phyloP scores from a whole-genome alignment of 2,329 filamentous ascomycete genomes.

The Sphaerulina vaccinii region DNA sequence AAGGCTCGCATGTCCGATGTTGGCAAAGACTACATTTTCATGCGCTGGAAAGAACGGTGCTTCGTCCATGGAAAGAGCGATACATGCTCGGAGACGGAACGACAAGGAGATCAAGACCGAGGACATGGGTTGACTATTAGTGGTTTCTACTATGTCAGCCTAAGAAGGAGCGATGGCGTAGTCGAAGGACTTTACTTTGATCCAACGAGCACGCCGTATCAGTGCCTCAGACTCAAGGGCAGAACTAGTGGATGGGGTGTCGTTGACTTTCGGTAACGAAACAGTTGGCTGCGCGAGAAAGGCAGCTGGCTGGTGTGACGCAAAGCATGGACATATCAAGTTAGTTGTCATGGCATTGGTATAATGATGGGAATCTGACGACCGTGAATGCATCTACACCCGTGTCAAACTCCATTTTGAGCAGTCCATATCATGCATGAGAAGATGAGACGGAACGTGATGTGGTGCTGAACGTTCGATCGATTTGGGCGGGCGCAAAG shows the following conservation, averaged over 20 bases:
- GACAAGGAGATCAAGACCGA: slow-evolving; percentile 34
- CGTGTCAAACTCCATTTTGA: too few relatives aligned
- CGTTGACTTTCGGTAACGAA: neutral
- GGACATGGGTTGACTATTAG: slow-evolving; percentile 52
- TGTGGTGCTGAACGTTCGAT: neutral
- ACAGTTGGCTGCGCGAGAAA: neutral
- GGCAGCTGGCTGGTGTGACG: too few relatives aligned
- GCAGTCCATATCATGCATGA: neutral
- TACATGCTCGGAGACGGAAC: slow-evolving; percentile 25
- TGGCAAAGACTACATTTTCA: slow-evolving; percentile 52
- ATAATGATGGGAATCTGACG: neutral
- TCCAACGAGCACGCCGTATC: slow-evolving; percentile 54
- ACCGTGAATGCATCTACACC: neutral
- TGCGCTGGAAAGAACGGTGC: slow-evolving; percentile 57
- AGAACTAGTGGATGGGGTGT: slow-evolving; percentile 36
- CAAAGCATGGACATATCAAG: neutral
- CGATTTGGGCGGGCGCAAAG: neutral
- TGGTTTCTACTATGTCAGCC: slow-evolving; percentile 55
- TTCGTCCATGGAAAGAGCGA: slow-evolving; percentile 42
- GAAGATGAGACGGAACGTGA: neutral
- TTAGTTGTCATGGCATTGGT: neutral
- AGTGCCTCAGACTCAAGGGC: slow-evolving; percentile 49
- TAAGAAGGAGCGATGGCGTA: slow-evolving; percentile 47
- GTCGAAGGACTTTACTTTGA: slow-evolving; percentile 57
- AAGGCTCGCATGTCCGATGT: slow-evolving; percentile 41